Evolutionary conservation across 331 rosid genomes (phyloP), one percentile per base, ranked within the genome.

Genomic region (Telfairia occidentalis): DNA sequence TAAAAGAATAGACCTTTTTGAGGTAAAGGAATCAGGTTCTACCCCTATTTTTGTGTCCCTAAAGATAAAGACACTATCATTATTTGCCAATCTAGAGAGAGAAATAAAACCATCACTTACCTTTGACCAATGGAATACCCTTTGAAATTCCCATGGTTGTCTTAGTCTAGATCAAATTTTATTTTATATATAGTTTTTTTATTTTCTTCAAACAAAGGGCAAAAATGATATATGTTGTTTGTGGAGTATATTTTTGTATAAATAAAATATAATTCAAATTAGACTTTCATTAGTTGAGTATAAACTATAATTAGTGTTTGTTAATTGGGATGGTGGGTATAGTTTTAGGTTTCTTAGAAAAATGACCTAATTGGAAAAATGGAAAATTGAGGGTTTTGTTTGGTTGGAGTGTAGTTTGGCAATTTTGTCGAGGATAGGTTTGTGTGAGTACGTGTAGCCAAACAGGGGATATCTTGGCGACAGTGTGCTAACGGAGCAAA

Each of bases 81-180:
- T 71, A 71, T 71, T 70, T 70, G 26, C 26, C 75, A 45, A 70
- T 26, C 7, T 26, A 70, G 57, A 70, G 23, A 24, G 75, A 5
- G 40, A 45, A n/a, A 48, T 24, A 71, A 2, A n/a, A 13, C 35
- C 75, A 29, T 49, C 76, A 46, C 76, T 24, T 46, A 71, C 76
- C 60, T 71, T 71, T 71, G 60, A 71, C 76, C 76, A 30, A 48
- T 71, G 60, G 60, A 48, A 46, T 71, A 16, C 60, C 76, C 76
- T 71, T 30, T 46, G 42, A 71, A 48, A 16, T 71, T 71, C 42
- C 29, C 12, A 45, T 18, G 7, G 8, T 48, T 71, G 19, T 21
- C 34, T 37, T 37, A 1, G 48, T 63, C 71, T n/a, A 63, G 24
- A 63, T 63, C 48, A 38, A 38, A 38, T 5, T 38, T 38, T 38